phyloP scores from a whole-genome alignment of 148 eudicot species.

The Arbutus unedo region DNA sequence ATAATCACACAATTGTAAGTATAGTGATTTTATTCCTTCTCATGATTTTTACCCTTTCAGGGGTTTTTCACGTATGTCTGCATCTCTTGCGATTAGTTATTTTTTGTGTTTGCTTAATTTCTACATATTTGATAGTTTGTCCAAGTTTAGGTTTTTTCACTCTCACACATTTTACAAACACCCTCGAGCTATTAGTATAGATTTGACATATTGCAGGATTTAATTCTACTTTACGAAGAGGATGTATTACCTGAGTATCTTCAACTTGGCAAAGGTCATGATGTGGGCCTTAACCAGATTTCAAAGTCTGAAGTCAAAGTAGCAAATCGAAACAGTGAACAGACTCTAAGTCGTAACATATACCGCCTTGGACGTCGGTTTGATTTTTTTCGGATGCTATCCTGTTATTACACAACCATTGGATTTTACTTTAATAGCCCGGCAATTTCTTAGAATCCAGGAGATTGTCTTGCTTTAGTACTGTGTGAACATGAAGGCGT shows the following conservation, averaged over 20 bases:
- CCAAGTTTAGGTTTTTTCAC: too few species aligned
- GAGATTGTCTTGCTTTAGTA: background rate
- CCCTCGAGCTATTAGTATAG: too few species aligned
- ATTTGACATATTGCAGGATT: constrained; percentile 47
- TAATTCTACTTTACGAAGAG: constrained; percentile 76
- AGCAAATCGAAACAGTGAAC: constrained; percentile 97
- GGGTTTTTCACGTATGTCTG: too few species aligned
- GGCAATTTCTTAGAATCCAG: constrained; percentile 38
- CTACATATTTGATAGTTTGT: too few species aligned
- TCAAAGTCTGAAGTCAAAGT: constrained; percentile 96
- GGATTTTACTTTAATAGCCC: constrained; percentile 89
- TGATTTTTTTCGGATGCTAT: constrained; percentile 96
- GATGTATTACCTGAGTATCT: constrained; percentile 87
- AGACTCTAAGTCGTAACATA: constrained; percentile 84
- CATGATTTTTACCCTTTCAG: too few species aligned
- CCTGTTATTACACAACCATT: constrained; percentile 87
- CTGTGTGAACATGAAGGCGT: background rate
- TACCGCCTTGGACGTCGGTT: constrained; percentile 88
- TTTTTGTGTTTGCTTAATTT: too few species aligned
- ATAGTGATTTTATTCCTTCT: too few species aligned
- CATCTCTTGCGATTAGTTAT: too few species aligned
- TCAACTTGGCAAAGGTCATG: constrained; percentile 99
- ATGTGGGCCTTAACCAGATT: constrained; percentile 91
- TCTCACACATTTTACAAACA: too few species aligned
- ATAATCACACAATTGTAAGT: too few species aligned